Conservation (phyloP, 768 basidiomycete genomes). For the Hortiboletus flavorubellus region DNA sequence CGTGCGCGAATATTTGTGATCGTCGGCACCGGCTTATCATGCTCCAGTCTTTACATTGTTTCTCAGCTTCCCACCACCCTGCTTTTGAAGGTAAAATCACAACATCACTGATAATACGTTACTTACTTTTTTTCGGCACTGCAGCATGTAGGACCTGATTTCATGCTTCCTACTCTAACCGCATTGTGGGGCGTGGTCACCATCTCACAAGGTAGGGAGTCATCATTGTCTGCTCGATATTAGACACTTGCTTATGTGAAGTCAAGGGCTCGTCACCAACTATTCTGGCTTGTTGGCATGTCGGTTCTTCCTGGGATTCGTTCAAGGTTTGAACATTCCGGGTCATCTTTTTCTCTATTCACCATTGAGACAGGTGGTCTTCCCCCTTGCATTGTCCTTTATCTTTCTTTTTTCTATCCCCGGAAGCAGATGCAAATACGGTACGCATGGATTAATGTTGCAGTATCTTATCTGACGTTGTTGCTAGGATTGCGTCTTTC, state of each 20-base stretch:
- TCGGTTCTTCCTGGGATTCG: constrained; percentile 49
- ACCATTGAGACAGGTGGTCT: constrained; percentile 43
- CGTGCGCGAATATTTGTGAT: constrained; percentile 4
- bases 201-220: not conserved
- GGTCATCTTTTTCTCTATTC: not conserved
- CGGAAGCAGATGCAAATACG: constrained; percentile 26
- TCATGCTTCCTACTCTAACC: not conserved
- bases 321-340: constrained; percentile 46
- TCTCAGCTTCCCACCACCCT: constrained; percentile 58
- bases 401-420: constrained; percentile 49
- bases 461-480: not conserved
- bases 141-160: not conserved
- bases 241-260: not conserved
- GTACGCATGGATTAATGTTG: constrained; percentile 2
- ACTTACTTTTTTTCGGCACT: not conserved
- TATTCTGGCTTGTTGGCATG: constrained; percentile 53
- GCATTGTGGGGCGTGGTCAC: not conserved
- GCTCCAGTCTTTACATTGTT: constrained; percentile 39
- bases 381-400: constrained; percentile 54
- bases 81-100: constrained; percentile 42
- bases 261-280: constrained; percentile 43
- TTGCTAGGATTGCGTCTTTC: constrained; percentile 35
- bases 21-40: not conserved
- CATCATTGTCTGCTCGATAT: not conserved
- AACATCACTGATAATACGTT: not conserved